Conservation (phyloP, 768 basidiomycete species). For the Sporobolomyces pararoseus region DNA sequence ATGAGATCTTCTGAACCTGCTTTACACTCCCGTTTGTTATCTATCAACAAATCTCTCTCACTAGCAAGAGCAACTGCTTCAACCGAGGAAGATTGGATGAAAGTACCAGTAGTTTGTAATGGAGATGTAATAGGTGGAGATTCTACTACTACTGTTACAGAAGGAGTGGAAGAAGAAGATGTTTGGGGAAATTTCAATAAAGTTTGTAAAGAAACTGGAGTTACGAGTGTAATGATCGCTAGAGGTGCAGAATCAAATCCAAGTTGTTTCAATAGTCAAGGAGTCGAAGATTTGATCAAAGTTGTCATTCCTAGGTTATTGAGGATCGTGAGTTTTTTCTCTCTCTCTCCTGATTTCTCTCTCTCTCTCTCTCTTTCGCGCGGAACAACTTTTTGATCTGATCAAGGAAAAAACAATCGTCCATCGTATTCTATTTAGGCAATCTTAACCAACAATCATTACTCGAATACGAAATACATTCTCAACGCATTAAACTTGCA, state of each 20-base stretch:
- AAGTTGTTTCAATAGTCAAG: slow-evolving; percentile 68
- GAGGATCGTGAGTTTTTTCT: slow-evolving; percentile 57
- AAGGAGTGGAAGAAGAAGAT: neutral
- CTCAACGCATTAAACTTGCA: slow-evolving; percentile 38
- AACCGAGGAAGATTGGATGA: slow-evolving; percentile 52
- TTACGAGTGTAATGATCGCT: slow-evolving; percentile 81
- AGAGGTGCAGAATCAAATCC: slow-evolving; percentile 91
- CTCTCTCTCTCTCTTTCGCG: too few relatives aligned
- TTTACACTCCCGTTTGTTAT: slow-evolving; percentile 68
- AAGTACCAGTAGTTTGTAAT: slow-evolving; percentile 86
- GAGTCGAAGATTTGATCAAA: slow-evolving; percentile 65
- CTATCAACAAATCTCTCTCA: slow-evolving; percentile 60
- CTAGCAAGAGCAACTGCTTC: neutral
- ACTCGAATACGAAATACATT: slow-evolving; percentile 44
- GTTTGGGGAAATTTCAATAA: slow-evolving; percentile 66
- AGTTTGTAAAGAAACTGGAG: slow-evolving; percentile 62
- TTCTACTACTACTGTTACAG: too few relatives aligned
- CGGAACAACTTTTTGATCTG: neutral
- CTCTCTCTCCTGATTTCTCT: neutral
- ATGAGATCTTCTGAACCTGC: slow-evolving; percentile 84
- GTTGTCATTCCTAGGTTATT: slow-evolving; percentile 70
- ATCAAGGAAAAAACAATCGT: neutral
- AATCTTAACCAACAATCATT: slow-evolving; percentile 38
- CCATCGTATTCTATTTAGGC: too few relatives aligned
- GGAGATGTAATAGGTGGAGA: slow-evolving; percentile 75